Conservation (phyloP, 164 flowering plant genomes). For the Chimonanthus salicifolius region DNA sequence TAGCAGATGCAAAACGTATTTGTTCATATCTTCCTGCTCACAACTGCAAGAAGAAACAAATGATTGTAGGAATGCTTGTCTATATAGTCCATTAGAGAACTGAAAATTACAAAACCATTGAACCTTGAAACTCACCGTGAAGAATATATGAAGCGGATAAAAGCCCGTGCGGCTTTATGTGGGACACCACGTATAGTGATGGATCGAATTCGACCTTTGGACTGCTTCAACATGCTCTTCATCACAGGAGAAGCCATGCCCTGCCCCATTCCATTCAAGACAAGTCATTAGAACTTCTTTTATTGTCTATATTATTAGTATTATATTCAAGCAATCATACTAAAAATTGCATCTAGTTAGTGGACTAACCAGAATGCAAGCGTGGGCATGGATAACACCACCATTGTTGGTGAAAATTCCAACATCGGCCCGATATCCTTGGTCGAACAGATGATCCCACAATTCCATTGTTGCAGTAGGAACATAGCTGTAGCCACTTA, state of each 20-base stretch:
- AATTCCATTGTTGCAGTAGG: conserved; percentile 27
- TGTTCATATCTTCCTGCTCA: conserved; percentile 61
- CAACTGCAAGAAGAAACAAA: conserved; percentile 33
- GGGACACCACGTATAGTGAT: conserved; percentile 74
- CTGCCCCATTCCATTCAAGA: conserved; percentile 27
- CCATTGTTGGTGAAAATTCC: conserved; percentile 44
- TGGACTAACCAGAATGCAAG: conserved; percentile 62
- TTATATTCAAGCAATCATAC: too few relatives aligned
- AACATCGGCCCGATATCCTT: conserved; percentile 75
- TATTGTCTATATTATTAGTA: background rate
- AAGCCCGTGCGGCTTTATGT: conserved; percentile 67
- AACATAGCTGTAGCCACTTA: conserved; percentile 19
- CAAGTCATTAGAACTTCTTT: background rate
- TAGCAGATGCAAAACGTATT: conserved; percentile 50
- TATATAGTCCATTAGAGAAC: background rate
- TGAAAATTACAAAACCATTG: background rate
- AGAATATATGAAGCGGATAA: conserved; percentile 73
- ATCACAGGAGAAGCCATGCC: conserved; percentile 79
- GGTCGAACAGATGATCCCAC: conserved; percentile 74
- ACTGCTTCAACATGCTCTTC: conserved; percentile 53
- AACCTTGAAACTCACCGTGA: conserved; percentile 45
- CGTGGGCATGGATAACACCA: conserved; percentile 57
- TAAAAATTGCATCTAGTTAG: too few relatives aligned
- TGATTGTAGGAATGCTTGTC: background rate
- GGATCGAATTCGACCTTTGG: conserved; percentile 33